Base-by-base conservation (phyloP, 1,284 basidiomycete species). In the Hypsizygus ulmarius region DNA sequence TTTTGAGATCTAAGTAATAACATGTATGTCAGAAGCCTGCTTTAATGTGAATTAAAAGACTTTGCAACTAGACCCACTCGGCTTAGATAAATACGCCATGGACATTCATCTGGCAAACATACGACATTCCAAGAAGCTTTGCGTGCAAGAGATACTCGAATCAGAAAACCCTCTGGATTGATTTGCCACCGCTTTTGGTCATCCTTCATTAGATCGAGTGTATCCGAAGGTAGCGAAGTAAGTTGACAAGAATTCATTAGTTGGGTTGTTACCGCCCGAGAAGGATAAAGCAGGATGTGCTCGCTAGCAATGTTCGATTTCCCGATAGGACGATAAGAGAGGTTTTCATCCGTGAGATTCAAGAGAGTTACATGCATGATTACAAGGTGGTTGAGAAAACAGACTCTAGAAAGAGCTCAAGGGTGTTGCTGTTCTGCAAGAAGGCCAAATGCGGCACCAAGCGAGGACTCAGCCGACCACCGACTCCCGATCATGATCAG, bases 11-110 rank as follows among this genome's bases (percentile, higher is more conserved):
- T 79, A 19, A 11, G 30, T 32, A 18, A 25, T 10, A 28, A 21
- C 38, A 8, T 44, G 30, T 43, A 30, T 18, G 19, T 40, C 15
- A 16, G 28, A 34, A 27, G 41, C 21, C 27, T 36, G 5, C 7
- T 43, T 41, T 7, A 36, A 42, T 14, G 36, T n/a, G n/a, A n/a
- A n/a, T n/a, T n/a, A 25, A 1, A 4, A 44, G 4, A 39, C 9
- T 11, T 16, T 35, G 21, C 21, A 43, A 35, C 14, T 25, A 39
- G n/a, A 58, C 73, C 43, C 51, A 84, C 84, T 61, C 70, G 72
- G 53, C 67, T 71, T 37, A 71, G 66, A 57, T 80, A 85, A 27
- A 84, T 61, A 37, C 69, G 62, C 81, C 81, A 87, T n/a, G 74
- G 76, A 55, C 70, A 79, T 27, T 67, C 67, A 7, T 69, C 62